A percentile compares a stretch with the other conserved stretches of the same genome.
These are phyloP conservation scores for Rutstroemia sp. DNA, from an alignment of 2,329 filamentous ascomycete genomes.

Conservation along the genomic window DNA sequence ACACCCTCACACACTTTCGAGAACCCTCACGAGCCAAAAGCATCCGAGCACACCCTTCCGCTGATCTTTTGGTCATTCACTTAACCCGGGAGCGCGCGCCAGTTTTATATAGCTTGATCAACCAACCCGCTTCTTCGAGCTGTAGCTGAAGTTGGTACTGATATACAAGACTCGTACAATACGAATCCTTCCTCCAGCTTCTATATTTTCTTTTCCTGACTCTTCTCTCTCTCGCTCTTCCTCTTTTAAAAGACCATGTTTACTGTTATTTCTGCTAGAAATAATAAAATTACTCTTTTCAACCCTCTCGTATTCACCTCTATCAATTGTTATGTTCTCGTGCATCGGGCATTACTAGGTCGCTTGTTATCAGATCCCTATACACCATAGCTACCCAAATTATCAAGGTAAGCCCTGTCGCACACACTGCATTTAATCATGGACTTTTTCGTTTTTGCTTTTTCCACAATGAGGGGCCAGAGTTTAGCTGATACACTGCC, in stretches of 20 bases:
- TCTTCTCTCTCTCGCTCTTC: neutral
- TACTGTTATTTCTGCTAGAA: neutral
- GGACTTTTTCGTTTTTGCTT: slow-evolving; percentile 1
- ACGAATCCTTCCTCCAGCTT: neutral
- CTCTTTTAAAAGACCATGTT: neutral
- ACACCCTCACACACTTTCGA: too few relatives aligned
- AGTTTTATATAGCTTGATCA: neutral
- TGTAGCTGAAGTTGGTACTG: neutral
- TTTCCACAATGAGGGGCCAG: neutral
- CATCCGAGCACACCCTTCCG: too few relatives aligned
- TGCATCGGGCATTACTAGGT: slow-evolving; percentile 14
- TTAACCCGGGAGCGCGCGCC: neutral
- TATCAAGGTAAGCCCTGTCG: slow-evolving; percentile 18
- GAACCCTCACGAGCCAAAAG: too few relatives aligned
- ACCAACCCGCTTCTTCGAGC: too few relatives aligned
- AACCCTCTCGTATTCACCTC: neutral
- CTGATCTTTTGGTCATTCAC: too few relatives aligned
- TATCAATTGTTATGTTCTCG: slow-evolving; percentile 10
- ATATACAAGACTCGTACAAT: neutral
- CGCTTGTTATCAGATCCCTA: slow-evolving; percentile 10
- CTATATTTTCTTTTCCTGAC: neutral
- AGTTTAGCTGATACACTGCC: neutral
- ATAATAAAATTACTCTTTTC: neutral
- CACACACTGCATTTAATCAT: neutral
- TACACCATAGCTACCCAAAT: slow-evolving; percentile 14